These are phyloP conservation scores for Brachypodium distachyon DNA, from an alignment of 202 grass and related monocot species.

Conservation along the genomic window DNA sequence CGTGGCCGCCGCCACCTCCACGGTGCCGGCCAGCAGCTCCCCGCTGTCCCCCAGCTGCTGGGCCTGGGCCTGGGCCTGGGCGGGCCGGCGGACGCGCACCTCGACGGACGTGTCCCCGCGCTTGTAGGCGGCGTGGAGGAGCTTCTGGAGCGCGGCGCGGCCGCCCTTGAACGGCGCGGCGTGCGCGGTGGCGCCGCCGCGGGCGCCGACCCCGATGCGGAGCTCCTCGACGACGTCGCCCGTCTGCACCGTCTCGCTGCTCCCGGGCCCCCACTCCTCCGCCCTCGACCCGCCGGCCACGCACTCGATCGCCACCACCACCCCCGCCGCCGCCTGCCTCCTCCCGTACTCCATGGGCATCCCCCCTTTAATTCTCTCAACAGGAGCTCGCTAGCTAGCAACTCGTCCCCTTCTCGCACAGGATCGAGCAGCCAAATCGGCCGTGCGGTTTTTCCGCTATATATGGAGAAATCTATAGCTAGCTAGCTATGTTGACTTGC, in stretches of 20 bases:
- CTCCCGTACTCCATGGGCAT: conserved; percentile 52
- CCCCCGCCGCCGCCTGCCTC: conserved; percentile 22
- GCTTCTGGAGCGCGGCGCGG: conserved; percentile 65
- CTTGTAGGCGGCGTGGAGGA: conserved; percentile 67
- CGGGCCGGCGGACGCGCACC: conserved; percentile 47
- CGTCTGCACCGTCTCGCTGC: conserved; percentile 78
- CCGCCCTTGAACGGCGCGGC: conserved; percentile 87
- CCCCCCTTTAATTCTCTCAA: neutral
- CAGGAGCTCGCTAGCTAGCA: no score
- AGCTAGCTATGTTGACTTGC: conserved; percentile 8
- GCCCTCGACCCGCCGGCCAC: conserved; percentile 83
- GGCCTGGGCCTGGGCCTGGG: conserved; percentile 3
- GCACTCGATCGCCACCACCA: conserved; percentile 97
- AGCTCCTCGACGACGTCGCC: conserved; percentile 97
- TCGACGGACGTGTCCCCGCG: conserved; percentile 73
- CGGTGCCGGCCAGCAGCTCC: neutral
- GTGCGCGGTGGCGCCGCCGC: conserved; percentile 23
- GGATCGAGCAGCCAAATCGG: neutral
- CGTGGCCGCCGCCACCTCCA: neutral
- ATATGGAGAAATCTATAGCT: conserved; percentile 4
- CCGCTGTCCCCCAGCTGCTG: neutral
- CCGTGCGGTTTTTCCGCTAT: neutral
- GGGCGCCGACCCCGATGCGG: conserved; percentile 43
- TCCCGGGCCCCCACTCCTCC: conserved; percentile 82
- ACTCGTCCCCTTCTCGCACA: neutral